Evolutionary conservation across 1,139 yeast species (phyloP), one percentile per base, ranked within the genome.

Genomic region (Yamadazyma oceani): DNA sequence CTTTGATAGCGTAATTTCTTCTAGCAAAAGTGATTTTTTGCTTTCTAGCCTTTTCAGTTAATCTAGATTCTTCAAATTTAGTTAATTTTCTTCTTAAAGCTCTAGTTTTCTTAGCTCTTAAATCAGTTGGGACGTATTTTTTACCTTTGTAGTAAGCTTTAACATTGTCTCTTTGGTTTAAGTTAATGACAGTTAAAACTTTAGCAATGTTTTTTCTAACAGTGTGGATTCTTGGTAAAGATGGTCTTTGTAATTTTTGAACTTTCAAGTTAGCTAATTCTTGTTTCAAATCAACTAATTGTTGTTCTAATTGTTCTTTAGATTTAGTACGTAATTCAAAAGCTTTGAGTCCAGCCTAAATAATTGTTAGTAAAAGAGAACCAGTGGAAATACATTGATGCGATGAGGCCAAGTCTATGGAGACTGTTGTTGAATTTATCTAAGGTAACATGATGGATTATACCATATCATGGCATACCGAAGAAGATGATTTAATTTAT

Each of bases 81-180:
- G 97, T 82, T 70, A 92, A 82, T 71, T 83, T 81, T 82, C 97
- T 88, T 86, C 98, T 90, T 75, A 92, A 78, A 73, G 98, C 97
- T 84, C 97, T 92, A 76, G 98, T 92, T 85, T 92, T 87, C 90
- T 92, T 92, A 65, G 88, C 96, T 80, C 97, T 92, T 77, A 92
- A 83, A 73, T 90, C 97, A 82, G 90, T 90, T 80, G 98, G 98
- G 72, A 83, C 80, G 83, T 82, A 86, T 79, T 89, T 90, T 84
- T 89, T 89, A 76, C 90, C 95, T 59, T 81, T 80, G 92, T 89
- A 90, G 82, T 86, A 85, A 68, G 85, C 95, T 75, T 87, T 87
- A 69, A 88, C 96, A 60, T 85, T 83, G 57, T 85, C 90, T 78
- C 98, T 90, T 79, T 89, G 96, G 80, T 86, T 88, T 64, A 82